These are phyloP conservation scores for Plasmodium coatneyi DNA, from an alignment of 169 alveolate genomes.

Conservation along the genomic window DNA sequence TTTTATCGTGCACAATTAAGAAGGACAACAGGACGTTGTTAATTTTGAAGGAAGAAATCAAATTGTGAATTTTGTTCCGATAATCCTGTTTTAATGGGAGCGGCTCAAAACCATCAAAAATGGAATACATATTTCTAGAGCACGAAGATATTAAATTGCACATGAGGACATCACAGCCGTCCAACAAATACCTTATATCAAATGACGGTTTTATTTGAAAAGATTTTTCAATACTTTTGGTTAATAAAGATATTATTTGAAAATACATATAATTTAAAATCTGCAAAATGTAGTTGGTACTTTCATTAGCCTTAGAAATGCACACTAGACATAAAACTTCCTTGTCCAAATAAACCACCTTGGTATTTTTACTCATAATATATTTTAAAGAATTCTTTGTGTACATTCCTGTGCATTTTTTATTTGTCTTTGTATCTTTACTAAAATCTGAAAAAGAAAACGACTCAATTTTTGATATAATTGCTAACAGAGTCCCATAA, in stretches of 20 bases:
- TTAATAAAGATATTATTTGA: constrained; percentile 86
- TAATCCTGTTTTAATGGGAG: constrained; percentile 79
- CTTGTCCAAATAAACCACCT: constrained; percentile 83
- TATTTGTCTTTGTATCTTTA: constrained; percentile 67
- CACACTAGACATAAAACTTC: constrained; percentile 86
- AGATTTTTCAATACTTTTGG: constrained; percentile 84
- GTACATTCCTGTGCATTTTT: constrained; percentile 3
- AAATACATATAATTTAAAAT: constrained; percentile 80
- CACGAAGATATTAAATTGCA: constrained; percentile 73
- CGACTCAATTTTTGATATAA: constrained; percentile 83
- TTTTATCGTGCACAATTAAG: constrained; percentile 81
- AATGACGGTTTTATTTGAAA: constrained; percentile 82
- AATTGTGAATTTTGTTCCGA: constrained; percentile 77
- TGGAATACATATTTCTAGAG: constrained; percentile 70
- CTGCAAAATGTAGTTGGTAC: constrained; percentile 75
- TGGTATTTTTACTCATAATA: constrained; percentile 78
- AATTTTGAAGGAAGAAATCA: constrained; percentile 75
- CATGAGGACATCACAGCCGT: constrained; percentile 78
- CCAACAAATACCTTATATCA: constrained; percentile 81
- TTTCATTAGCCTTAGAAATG: constrained; percentile 81
- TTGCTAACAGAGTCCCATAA: constrained; percentile 84
- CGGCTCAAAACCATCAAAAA: constrained; percentile 82
- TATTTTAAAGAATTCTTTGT: constrained; percentile 73
- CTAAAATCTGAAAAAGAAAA: constrained; percentile 67
- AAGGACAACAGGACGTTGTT: constrained; percentile 79